Percentiles rank a stretch among this genome's conserved stretches.
Conservation (phyloP, 352 stramenopile genomes). For the Phytophthora europaea region DNA sequence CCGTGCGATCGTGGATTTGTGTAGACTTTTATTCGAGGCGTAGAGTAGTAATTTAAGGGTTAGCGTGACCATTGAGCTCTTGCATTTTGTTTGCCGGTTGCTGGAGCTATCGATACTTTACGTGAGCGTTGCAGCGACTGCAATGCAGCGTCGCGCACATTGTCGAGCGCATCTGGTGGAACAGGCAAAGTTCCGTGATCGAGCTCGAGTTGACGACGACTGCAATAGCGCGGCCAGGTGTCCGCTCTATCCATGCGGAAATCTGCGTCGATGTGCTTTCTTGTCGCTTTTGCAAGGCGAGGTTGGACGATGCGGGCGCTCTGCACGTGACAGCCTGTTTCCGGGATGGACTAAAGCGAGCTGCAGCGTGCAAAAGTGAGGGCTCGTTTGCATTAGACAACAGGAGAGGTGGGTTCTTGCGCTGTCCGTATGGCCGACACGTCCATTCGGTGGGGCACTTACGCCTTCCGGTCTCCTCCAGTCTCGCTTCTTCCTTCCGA, state of each 20-base stretch:
- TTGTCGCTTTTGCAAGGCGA: conserved; percentile 22
- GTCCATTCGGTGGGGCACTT: conserved; percentile 35
- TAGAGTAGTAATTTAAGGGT: conserved; percentile 20
- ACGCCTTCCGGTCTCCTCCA: conserved; percentile 15
- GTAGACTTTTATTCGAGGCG: conserved; percentile 3
- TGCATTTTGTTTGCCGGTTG: background rate
- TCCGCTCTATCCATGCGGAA: conserved; percentile 24
- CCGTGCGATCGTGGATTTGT: conserved; percentile 5
- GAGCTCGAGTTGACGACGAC: conserved; percentile 18
- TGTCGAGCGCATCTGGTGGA: conserved; percentile 20
- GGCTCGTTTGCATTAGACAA: conserved; percentile 28
- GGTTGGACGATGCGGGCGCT: conserved; percentile 33
- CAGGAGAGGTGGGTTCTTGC: conserved; percentile 11
- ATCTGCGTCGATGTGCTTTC: conserved; percentile 33
- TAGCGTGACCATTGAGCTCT: conserved; percentile 9
- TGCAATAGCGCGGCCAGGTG: conserved; percentile 16
- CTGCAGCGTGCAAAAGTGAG: conserved; percentile 33
- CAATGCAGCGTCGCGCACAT: background rate
- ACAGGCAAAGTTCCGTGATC: conserved; percentile 19
- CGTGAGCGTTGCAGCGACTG: background rate
- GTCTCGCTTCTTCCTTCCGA: conserved; percentile 38
- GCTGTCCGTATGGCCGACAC: conserved; percentile 17
- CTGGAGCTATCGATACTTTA: background rate
- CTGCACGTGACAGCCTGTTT: conserved; percentile 34
- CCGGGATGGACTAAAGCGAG: conserved; percentile 25